phyloP scores from a whole-genome alignment of 495 filamentous ascomycete genomes.

The Podospora tetraspora region DNA sequence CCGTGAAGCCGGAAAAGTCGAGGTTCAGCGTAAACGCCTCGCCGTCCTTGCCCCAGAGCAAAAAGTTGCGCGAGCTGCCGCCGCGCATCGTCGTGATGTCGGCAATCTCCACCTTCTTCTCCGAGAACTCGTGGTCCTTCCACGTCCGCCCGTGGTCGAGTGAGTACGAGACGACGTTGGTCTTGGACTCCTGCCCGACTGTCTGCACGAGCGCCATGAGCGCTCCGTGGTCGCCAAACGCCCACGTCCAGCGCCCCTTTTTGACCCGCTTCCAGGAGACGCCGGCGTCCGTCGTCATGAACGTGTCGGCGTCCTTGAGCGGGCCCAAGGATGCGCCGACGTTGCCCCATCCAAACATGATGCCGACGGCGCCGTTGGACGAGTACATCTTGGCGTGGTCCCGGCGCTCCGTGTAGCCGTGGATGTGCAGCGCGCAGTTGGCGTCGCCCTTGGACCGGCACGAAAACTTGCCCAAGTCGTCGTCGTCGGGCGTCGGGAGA shows the following conservation, averaged over 20 bases:
- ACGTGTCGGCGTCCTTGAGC: slow-evolving; percentile 69
- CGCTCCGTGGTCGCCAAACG: slow-evolving; percentile 89
- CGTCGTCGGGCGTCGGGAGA: slow-evolving; percentile 58
- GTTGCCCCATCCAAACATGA: slow-evolving; percentile 90
- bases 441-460: slow-evolving; percentile 58
- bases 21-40: slow-evolving; percentile 67
- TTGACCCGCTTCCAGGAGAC: slow-evolving; percentile 77
- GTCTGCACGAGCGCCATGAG: slow-evolving; percentile 74
- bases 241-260: slow-evolving; percentile 85
- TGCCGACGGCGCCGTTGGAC: slow-evolving; percentile 78
- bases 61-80: slow-evolving; percentile 81
- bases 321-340: slow-evolving; percentile 66
- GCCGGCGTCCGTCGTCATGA: slow-evolving; percentile 84
- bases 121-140: slow-evolving; percentile 66
- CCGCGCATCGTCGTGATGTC: slow-evolving; percentile 85
- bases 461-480: slow-evolving; percentile 65
- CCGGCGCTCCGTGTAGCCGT: slow-evolving; percentile 84
- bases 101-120: slow-evolving; percentile 59
- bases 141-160: slow-evolving; percentile 74
- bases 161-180: slow-evolving; percentile 68
- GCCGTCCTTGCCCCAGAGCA: slow-evolving; percentile 72
- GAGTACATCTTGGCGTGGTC: slow-evolving; percentile 79
- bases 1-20: slow-evolving; percentile 76
- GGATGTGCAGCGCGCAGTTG: slow-evolving; percentile 81
- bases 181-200: slow-evolving; percentile 39